Conservation (phyloP, 805 yeast species). For the Yueomyces sp. region DNA sequence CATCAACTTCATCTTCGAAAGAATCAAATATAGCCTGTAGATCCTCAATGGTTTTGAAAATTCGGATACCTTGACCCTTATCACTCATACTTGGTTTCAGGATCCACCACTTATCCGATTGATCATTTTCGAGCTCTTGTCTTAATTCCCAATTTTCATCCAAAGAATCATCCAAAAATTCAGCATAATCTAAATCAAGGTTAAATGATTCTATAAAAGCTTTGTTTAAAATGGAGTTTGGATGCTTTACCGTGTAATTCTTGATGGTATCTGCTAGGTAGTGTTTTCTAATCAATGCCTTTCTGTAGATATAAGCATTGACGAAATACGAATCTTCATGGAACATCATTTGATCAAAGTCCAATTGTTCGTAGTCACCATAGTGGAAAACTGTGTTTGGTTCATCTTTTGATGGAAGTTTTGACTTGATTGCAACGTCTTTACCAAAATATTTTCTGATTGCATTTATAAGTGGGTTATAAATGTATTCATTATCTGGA, state of each 20-base stretch:
- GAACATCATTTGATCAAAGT: slow-evolving; percentile 46
- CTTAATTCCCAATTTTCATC: slow-evolving; percentile 87
- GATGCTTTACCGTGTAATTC: slow-evolving; percentile 60
- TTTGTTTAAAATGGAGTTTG: slow-evolving; percentile 40
- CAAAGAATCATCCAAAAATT: slow-evolving; percentile 82
- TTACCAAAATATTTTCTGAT: slow-evolving; percentile 13
- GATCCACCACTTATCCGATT: slow-evolving; percentile 48
- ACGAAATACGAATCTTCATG: slow-evolving; percentile 36
- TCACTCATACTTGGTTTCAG: slow-evolving; percentile 96
- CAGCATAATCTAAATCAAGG: slow-evolving; percentile 89
- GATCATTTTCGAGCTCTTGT: slow-evolving; percentile 52
- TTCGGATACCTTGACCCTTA: slow-evolving; percentile 87
- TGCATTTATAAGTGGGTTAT: slow-evolving; percentile 25
- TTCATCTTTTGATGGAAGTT: neutral
- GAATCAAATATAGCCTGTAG: slow-evolving; percentile 73
- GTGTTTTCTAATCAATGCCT: slow-evolving; percentile 84
- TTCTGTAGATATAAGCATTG: slow-evolving; percentile 77
- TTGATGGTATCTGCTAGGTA: slow-evolving; percentile 77
- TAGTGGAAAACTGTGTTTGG: slow-evolving; percentile 46
- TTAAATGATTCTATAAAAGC: slow-evolving; percentile 68
- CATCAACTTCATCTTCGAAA: slow-evolving; percentile 58
- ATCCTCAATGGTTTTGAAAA: slow-evolving; percentile 67
- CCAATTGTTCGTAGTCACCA: slow-evolving; percentile 82
- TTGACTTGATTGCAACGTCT: neutral
- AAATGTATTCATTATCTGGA: slow-evolving; percentile 28